Evolutionary conservation across 2,329 filamentous ascomycete species (phyloP), one percentile per base, ranked within the genome.

Genomic region (Onygenales sp.): DNA sequence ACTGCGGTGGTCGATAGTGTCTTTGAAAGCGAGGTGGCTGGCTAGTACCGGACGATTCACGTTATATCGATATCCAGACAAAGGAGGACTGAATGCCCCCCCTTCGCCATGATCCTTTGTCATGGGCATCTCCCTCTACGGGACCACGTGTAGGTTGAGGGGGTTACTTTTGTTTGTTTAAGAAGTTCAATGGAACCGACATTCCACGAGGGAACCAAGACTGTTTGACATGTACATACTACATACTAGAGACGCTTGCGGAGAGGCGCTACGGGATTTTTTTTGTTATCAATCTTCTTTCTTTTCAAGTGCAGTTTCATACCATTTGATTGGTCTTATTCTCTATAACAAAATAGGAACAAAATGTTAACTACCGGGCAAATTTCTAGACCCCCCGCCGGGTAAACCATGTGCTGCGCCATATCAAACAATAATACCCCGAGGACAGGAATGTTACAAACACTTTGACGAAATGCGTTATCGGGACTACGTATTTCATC

Each of bases 181-280:
- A 17, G 33, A 21, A 11, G 21, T n/a, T 39, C 36, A 11, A 42
- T 5, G 11, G 32, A 17, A 4, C 36, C 31, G 36, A 14, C 21
- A 40, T 17, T 3, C 4, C 6, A 17, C 11, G 33, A 11, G 37
- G 6, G 21, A n/a, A 32, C 31, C 17, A 32, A 40, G 21, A 36
- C 36, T 49, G 34, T 7, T 49, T 49, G 11, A 40, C 47, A 49
- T 51, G 39, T 51, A 51, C 49, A 51, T 44, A 27, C 21, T 27
- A 44, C 42, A 44, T 34, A 51, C n/a, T 51, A 51, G n/a, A 42
- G 14, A 21, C 31, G 9, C 43, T 43, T 51, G 39, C 34, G 39
- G 34, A 14, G 31, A 36, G 49, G 49, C 49, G 49, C 40, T 43
- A 51, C 33, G 40, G 49, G 13, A 21, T 36, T 48, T 14, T 14